phyloP scores from a whole-genome alignment of 148 eudicot species.

The Heliosperma pusillum region DNA sequence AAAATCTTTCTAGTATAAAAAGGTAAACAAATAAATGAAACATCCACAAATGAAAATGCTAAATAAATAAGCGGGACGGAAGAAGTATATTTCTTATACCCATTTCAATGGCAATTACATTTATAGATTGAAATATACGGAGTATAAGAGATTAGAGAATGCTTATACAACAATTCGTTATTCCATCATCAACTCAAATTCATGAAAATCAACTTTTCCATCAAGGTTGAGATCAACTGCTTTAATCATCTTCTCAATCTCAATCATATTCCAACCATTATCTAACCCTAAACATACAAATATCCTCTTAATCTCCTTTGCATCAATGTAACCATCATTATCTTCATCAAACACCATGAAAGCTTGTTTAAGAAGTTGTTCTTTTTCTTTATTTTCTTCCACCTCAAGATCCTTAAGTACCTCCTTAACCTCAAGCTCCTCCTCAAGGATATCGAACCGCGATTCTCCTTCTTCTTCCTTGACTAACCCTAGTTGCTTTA shows the following conservation, averaged over 20 bases:
- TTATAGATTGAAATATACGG: not conserved
- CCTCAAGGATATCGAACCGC: constrained; percentile 24
- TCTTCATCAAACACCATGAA: constrained; percentile 43
- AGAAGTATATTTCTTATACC: too few relatives aligned
- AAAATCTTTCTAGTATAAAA: too few relatives aligned
- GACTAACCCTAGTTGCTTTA: constrained; percentile 31
- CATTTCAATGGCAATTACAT: not conserved
- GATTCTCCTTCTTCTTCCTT: constrained; percentile 20
- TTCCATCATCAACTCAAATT: constrained; percentile 42
- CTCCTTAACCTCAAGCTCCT: constrained; percentile 27
- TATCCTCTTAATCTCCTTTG: constrained; percentile 42
- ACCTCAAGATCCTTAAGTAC: constrained; percentile 25
- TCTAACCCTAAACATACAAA: constrained; percentile 41
- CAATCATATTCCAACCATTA: constrained; percentile 36
- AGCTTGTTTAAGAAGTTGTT: constrained; percentile 30
- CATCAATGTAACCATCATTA: constrained; percentile 42
- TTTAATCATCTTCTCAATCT: constrained; percentile 41
- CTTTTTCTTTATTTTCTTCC: constrained; percentile 25
- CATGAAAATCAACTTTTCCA: constrained; percentile 46
- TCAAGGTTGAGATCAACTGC: constrained; percentile 42
- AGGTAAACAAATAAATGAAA: too few relatives aligned
- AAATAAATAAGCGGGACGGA: too few relatives aligned
- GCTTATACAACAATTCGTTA: not conserved
- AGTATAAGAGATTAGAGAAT: not conserved
- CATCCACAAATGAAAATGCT: too few relatives aligned